Evolutionary conservation across 108 stramenopile genomes (phyloP).

Genomic region (Ochromonas danica): DNA sequence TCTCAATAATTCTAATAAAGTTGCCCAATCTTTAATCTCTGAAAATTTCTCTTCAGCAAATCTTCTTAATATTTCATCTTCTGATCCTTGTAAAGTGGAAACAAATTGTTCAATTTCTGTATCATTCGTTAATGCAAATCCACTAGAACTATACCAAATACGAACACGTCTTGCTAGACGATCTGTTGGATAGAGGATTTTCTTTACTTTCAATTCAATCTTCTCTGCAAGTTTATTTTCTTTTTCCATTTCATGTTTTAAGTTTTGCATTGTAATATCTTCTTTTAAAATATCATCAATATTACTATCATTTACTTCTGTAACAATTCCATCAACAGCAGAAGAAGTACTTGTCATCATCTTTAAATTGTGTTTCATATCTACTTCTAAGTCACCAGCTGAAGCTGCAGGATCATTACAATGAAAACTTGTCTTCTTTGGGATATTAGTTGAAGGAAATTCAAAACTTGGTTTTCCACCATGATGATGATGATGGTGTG

Average conservation of each 20-base stretch:
- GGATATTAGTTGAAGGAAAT: too few species aligned
- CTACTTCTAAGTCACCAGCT: too few species aligned
- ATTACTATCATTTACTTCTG: background rate
- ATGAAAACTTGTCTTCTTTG: too few species aligned
- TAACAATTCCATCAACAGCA: background rate
- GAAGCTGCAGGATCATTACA: too few species aligned
- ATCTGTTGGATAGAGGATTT: background rate
- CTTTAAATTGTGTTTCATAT: background rate
- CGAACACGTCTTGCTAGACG: background rate
- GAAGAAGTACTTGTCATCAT: background rate
- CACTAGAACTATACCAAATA: conserved; percentile 20
- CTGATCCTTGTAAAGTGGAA: background rate
- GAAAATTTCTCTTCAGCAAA: conserved; percentile 13
- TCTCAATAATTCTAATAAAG: background rate
- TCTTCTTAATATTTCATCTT: background rate
- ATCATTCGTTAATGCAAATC: background rate
- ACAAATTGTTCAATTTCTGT: conserved; percentile 7
- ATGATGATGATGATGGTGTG: too few species aligned
- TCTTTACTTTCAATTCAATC: background rate
- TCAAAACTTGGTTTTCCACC: too few species aligned
- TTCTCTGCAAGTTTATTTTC: background rate
- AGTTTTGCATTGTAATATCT: background rate
- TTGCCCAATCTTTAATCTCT: conserved; percentile 3
- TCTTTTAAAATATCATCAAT: background rate
- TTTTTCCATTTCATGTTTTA: background rate